phyloP scores from a whole-genome alignment of 2,329 filamentous ascomycete species.

The Stagonosporopsis cucurbitacearum region DNA sequence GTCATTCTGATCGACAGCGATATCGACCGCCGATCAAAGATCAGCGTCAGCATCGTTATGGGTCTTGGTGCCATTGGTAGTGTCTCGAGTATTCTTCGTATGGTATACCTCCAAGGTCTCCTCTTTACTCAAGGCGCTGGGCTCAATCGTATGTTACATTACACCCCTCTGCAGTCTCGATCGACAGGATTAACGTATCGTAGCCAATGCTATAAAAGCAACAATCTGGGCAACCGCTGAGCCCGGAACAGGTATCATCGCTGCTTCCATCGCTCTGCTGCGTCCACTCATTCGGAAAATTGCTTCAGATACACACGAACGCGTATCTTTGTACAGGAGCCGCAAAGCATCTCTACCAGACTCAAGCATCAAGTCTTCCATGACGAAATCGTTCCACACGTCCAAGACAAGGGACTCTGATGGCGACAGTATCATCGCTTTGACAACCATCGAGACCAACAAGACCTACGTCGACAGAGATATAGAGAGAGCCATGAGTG shows the following conservation, averaged over 20 bases:
- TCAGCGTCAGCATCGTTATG: constrained; percentile 55
- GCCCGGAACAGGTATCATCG: constrained; percentile 58
- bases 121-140: constrained; percentile 12
- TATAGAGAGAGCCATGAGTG: not conserved
- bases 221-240: constrained; percentile 58
- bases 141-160: constrained; percentile 17
- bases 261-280: constrained; percentile 56
- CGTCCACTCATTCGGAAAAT: constrained; percentile 52
- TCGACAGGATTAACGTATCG: not conserved
- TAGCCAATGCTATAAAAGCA: constrained; percentile 46
- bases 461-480: constrained; percentile 5
- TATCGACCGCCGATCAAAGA: constrained; percentile 53
- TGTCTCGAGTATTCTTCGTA: constrained; percentile 40
- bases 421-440: constrained; percentile 25
- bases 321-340: constrained; percentile 20
- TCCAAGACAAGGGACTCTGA: constrained; percentile 9
- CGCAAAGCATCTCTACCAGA: constrained; percentile 18
- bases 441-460: constrained; percentile 22
- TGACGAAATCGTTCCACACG: constrained; percentile 3
- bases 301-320: constrained; percentile 27
- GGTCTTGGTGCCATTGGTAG: constrained; percentile 50
- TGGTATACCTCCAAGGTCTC: constrained; percentile 42
- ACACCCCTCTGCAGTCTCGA: too few species aligned
- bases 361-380: constrained; percentile 6
- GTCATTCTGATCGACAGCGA: constrained; percentile 49